These are phyloP conservation scores for Scheffersomyces insectosa DNA, from an alignment of 1,139 yeast genomes.

Conservation along the genomic window DNA sequence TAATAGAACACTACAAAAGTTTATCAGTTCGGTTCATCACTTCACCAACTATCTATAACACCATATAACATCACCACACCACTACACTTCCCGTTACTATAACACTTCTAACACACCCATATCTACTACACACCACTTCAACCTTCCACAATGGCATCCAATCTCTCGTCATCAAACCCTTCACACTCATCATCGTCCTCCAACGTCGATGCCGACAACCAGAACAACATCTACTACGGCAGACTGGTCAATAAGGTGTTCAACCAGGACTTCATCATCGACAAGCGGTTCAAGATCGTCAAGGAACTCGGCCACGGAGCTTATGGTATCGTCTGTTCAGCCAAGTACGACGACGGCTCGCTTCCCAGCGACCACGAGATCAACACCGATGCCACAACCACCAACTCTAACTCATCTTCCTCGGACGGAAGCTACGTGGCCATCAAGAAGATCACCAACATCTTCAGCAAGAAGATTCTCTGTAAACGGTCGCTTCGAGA, in stretches of 20 bases:
- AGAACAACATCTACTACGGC: constrained; percentile 20
- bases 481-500: constrained; percentile 91
- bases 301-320: constrained; percentile 97
- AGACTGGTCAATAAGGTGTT: constrained; percentile 59
- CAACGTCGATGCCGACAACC: background rate
- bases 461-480: constrained; percentile 82
- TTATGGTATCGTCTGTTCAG: constrained; percentile 94
- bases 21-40: too few relatives aligned
- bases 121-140: too few relatives aligned
- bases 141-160: too few relatives aligned
- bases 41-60: too few relatives aligned
- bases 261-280: constrained; percentile 88
- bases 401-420: constrained; percentile 8
- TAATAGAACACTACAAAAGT: too few relatives aligned
- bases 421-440: constrained; percentile 63
- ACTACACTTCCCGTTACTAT: too few relatives aligned
- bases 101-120: too few relatives aligned
- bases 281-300: constrained; percentile 77
- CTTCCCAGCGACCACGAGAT: constrained; percentile 11
- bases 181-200: too few relatives aligned
- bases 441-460: constrained; percentile 89
- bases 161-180: too few relatives aligned
- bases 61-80: too few relatives aligned
- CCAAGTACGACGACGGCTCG: constrained; percentile 78
- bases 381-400: constrained; percentile 4